Conservation (phyloP, 495 filamentous ascomycete genomes). For the Amniculicola lignicola region DNA sequence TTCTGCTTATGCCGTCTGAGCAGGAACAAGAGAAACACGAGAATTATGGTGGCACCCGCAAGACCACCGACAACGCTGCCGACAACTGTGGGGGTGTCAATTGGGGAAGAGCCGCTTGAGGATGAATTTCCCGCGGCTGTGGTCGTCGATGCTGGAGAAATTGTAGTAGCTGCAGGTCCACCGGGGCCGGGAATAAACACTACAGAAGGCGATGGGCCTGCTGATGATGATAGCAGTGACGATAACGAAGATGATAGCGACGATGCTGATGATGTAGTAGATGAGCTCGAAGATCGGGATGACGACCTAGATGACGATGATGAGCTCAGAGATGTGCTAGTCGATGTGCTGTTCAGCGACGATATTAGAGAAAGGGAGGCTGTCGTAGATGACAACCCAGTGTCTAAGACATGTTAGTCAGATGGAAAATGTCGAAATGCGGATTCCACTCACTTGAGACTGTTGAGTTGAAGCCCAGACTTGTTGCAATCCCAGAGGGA, state of each 20-base stretch:
- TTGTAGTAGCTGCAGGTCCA: constrained; percentile 2
- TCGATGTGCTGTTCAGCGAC: not conserved
- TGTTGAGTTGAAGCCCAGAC: constrained; percentile 4
- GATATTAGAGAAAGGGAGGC: not conserved
- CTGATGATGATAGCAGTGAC: not conserved
- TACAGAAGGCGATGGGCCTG: not conserved
- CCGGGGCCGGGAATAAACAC: not conserved
- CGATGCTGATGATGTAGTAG: constrained; percentile 1
- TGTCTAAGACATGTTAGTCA: too few species aligned
- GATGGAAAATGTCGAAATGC: too few species aligned
- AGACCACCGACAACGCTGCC: constrained; percentile 33
- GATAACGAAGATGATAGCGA: not conserved
- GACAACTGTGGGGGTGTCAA: constrained; percentile 28
- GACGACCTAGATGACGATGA: constrained; percentile 2
- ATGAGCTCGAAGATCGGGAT: not conserved
- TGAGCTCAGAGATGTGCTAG: not conserved
- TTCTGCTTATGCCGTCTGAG: constrained; percentile 28
- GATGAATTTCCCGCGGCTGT: not conserved
- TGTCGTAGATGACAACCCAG: too few species aligned
- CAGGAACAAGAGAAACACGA: constrained; percentile 22
- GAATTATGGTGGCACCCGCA: constrained; percentile 27
- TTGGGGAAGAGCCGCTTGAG: not conserved
- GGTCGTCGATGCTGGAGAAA: not conserved
- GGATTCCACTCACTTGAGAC: constrained; percentile 3
- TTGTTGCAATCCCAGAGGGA: not conserved